These are phyloP conservation scores for Thelonectria olida DNA, from an alignment of 2,329 filamentous ascomycete species.

Conservation along the genomic window DNA sequence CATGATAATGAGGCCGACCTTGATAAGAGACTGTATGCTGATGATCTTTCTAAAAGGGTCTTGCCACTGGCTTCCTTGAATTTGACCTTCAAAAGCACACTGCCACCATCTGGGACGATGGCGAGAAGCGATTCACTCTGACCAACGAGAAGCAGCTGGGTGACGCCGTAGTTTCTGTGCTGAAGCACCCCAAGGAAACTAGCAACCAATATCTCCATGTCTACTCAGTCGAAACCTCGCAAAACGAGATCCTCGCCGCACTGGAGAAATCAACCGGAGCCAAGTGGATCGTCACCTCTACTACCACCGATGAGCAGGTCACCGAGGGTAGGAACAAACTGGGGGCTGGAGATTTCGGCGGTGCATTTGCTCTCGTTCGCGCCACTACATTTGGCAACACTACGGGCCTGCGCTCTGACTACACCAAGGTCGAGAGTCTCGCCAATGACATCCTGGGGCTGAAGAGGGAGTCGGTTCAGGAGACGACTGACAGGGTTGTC, in stretches of 20 bases:
- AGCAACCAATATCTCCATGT: slow-evolving; percentile 64
- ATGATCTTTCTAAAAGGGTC: slow-evolving; percentile 10
- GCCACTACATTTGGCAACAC: slow-evolving; percentile 20
- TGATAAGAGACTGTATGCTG: background rate
- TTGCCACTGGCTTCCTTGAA: slow-evolving; percentile 23
- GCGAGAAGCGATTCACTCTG: slow-evolving; percentile 24
- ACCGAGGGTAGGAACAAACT: slow-evolving; percentile 9
- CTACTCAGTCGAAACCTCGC: slow-evolving; percentile 58
- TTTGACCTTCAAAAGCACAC: slow-evolving; percentile 19
- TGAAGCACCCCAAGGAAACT: slow-evolving; percentile 56
- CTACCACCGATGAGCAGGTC: slow-evolving; percentile 25
- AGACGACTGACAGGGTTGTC: too few relatives aligned
- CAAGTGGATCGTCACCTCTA: slow-evolving; percentile 18
- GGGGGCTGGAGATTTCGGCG: slow-evolving; percentile 16
- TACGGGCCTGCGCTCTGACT: slow-evolving; percentile 22
- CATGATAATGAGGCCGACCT: too few relatives aligned
- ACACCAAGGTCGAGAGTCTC: slow-evolving; percentile 19
- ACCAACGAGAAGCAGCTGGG: slow-evolving; percentile 45
- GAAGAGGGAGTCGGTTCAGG: slow-evolving; percentile 1
- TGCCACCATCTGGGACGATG: slow-evolving; percentile 25
- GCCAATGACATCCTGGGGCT: slow-evolving; percentile 20
- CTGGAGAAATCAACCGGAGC: slow-evolving; percentile 24
- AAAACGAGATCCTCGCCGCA: slow-evolving; percentile 46
- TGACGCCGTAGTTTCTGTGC: slow-evolving; percentile 56
- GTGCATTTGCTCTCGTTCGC: slow-evolving; percentile 24